phyloP scores from a whole-genome alignment of 768 basidiomycete species.

The Tremella yokohamensis region DNA sequence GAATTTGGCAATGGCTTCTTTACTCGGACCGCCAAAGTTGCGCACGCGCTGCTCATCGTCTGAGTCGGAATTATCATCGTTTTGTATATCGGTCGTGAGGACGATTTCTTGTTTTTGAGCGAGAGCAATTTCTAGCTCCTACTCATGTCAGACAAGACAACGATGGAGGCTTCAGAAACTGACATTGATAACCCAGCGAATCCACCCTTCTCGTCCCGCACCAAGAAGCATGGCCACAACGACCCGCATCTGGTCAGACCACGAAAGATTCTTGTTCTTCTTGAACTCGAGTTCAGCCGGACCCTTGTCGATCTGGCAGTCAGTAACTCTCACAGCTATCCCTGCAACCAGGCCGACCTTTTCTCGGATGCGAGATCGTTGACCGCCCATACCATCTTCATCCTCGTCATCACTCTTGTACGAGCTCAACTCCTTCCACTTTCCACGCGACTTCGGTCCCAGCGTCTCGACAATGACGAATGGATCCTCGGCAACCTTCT shows the following conservation, averaged over 20 bases:
- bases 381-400: constrained; percentile 39
- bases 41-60: constrained; percentile 28
- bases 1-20: constrained; percentile 66
- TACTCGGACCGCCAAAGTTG: constrained; percentile 57
- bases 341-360: constrained; percentile 23
- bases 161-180: constrained; percentile 42
- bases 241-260: constrained; percentile 86
- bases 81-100: constrained; percentile 47
- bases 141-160: neutral
- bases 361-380: constrained; percentile 39
- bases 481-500: constrained; percentile 73
- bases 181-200: constrained; percentile 80
- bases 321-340: too few relatives aligned
- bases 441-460: constrained; percentile 38
- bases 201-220: constrained; percentile 60
- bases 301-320: constrained; percentile 26
- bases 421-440: constrained; percentile 37
- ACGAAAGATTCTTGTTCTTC: constrained; percentile 68
- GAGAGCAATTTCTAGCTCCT: constrained; percentile 39
- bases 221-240: constrained; percentile 71
- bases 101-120: constrained; percentile 51
- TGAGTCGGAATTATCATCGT: constrained; percentile 36
- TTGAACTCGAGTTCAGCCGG: constrained; percentile 69
- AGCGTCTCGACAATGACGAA: constrained; percentile 84
- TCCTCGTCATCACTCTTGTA: constrained; percentile 43